Conservation (phyloP, 2,329 filamentous ascomycete species). For the Sporothrix dimorphospora region DNA sequence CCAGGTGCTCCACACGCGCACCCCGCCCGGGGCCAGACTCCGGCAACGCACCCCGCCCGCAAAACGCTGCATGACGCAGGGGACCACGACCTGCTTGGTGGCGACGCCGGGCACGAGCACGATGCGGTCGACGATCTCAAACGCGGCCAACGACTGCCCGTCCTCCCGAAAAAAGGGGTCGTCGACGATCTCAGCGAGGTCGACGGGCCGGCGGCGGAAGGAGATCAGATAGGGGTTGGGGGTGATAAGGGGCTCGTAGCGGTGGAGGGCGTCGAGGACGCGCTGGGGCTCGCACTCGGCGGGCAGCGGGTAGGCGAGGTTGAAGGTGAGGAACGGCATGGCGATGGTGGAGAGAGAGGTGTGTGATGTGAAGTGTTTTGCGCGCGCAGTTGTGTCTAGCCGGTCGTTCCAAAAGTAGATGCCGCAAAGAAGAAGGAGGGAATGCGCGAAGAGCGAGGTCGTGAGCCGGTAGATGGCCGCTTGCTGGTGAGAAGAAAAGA, state of each 20-base stretch:
- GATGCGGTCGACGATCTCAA: constrained; percentile 43
- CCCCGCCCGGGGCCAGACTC: constrained; percentile 48
- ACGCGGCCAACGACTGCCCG: constrained; percentile 40
- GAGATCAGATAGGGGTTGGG: constrained; percentile 45
- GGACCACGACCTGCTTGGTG: constrained; percentile 47
- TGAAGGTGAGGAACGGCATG: constrained; percentile 44
- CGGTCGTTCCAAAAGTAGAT: not conserved
- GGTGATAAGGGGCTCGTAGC: constrained; percentile 48
- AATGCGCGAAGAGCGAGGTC: not conserved
- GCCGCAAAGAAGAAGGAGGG: not conserved
- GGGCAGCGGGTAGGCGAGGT: constrained; percentile 49
- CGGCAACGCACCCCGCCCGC: constrained; percentile 48
- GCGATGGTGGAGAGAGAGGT: constrained; percentile 11
- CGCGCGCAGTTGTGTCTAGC: not conserved
- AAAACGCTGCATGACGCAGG: constrained; percentile 50
- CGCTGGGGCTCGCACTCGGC: constrained; percentile 43
- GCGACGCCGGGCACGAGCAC: constrained; percentile 47
- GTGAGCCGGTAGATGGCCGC: not conserved
- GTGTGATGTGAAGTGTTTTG: not conserved
- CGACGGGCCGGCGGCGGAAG: constrained; percentile 43
- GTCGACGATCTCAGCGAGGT: constrained; percentile 42
- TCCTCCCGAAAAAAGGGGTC: constrained; percentile 49
- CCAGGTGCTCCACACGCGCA: constrained; percentile 48
- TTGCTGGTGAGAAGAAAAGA: not conserved
- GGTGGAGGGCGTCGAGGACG: constrained; percentile 47